A percentile compares a stretch with the other conserved stretches of the same genome.
Conservation (phyloP, 176 grass and related monocot genomes). For the Phoenix roebelenii region DNA sequence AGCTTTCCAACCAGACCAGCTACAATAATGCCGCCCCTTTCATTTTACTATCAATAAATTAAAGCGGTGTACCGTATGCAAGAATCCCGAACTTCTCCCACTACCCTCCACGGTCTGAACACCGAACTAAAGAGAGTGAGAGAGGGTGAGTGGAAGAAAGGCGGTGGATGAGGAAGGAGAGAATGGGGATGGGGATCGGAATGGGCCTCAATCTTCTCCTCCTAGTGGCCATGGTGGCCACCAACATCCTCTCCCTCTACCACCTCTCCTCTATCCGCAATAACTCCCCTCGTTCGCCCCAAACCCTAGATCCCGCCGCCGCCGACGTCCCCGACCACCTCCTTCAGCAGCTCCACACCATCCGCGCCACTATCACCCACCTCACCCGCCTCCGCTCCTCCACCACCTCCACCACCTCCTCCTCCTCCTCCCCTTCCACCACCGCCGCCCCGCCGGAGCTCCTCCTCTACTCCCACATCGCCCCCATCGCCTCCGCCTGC, state of each 20-base stretch:
- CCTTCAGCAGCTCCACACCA: slow-evolving; percentile 71
- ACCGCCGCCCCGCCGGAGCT: slow-evolving; percentile 39
- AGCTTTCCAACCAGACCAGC: too few species aligned
- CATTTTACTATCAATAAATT: too few species aligned
- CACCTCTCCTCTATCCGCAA: slow-evolving; percentile 57
- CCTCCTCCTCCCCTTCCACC: slow-evolving; percentile 21
- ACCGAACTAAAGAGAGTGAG: too few species aligned
- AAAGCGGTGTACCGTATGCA: too few species aligned
- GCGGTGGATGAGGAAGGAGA: slow-evolving; percentile 23
- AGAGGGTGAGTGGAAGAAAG: too few species aligned
- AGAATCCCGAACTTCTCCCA: too few species aligned
- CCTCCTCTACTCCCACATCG: slow-evolving; percentile 49
- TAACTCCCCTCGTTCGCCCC: slow-evolving; percentile 11
- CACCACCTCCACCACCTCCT: background rate
- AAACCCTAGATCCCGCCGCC: background rate
- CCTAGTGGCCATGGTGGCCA: slow-evolving; percentile 72
- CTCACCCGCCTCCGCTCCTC: slow-evolving; percentile 57
- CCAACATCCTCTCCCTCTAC: slow-evolving; percentile 90
- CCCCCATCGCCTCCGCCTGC: slow-evolving; percentile 44
- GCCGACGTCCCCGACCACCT: slow-evolving; percentile 23
- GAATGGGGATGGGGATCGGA: slow-evolving; percentile 28
- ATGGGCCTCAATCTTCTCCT: slow-evolving; percentile 56
- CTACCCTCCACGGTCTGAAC: too few species aligned
- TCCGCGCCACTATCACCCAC: slow-evolving; percentile 70
- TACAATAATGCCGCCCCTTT: too few species aligned